Base-by-base conservation (phyloP, 1,284 basidiomycete genomes). In the Inonotus obliquus region DNA sequence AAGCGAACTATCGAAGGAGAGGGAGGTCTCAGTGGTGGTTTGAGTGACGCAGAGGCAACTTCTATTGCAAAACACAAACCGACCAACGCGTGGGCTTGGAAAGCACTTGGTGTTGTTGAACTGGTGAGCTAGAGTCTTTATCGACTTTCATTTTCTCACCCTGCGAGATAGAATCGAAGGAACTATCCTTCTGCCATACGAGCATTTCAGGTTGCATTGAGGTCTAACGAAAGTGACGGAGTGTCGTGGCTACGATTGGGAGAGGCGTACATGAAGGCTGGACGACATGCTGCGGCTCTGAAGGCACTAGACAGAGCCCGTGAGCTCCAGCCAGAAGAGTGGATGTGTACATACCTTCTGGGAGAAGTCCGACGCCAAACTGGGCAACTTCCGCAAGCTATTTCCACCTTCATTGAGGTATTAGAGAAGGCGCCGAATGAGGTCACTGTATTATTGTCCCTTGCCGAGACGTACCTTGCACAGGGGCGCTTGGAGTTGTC, bases 41-140 rank as follows among this genome's bases (percentile, higher is more conserved):
- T 82, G 14, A 76, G 79, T 35, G 79, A 78, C 19, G 72, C 76
- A 23, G 78, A 78, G 47, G 71, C 77, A 49, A 78, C 75, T 52
- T 76, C 79, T 0, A 74, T 73, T 39, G 77, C 75, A 47, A 77
- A 82, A 65, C 85, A 85, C 72, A 80, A 88, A 37, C 91, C 94
- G 0, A 86, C 85, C 47, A 96, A 95, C 68, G 84, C 90, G 2
- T 99, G 97, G 97, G 97, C 97, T 1, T 99, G 96, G 95, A 98
- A 98, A 74, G 96, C 97, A 10, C 78, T 97, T 29, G 97, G 97
- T 1, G 85, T 92, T 1, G 95, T 96, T 1, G 94, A 98, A 71
- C 77, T 98, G 76, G 94, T 94, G 69, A 75, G 86, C 74, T 47
- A 23, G 39, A 14, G 52, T 23, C 32, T 39, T 57, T 44, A 25